phyloP scores from a whole-genome alignment of 2,329 filamentous ascomycete genomes.

The Calonectria crousiana region DNA sequence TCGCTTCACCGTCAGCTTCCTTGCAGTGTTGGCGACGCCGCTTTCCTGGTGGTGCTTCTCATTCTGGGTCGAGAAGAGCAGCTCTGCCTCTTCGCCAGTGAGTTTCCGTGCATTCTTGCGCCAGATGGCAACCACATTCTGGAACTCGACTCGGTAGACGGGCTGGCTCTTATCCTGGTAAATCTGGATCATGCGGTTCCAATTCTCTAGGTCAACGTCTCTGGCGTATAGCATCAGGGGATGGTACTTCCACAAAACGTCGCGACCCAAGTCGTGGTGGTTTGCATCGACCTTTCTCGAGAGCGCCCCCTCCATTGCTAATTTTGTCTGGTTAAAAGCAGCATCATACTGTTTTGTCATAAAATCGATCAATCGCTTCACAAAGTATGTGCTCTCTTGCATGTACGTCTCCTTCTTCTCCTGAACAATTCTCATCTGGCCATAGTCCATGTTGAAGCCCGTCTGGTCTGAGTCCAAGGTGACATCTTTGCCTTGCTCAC shows the following conservation, averaged over 20 bases:
- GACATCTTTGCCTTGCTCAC: constrained; percentile 62
- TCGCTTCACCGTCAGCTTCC: constrained; percentile 93
- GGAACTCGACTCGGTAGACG: constrained; percentile 86
- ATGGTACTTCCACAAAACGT: constrained; percentile 87
- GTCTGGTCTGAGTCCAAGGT: constrained; percentile 58
- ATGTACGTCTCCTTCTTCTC: constrained; percentile 94
- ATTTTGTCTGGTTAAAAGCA: constrained; percentile 77
- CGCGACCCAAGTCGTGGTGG: constrained; percentile 79
- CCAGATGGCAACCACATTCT: constrained; percentile 81
- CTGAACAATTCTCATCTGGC: constrained; percentile 92
- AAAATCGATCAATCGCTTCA: constrained; percentile 83
- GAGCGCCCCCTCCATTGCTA: constrained; percentile 70
- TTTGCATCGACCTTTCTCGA: constrained; percentile 76
- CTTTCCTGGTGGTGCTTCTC: constrained; percentile 92
- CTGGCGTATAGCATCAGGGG: constrained; percentile 89
- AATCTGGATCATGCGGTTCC: constrained; percentile 81
- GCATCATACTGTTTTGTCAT: constrained; percentile 85
- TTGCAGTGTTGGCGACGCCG: constrained; percentile 76
- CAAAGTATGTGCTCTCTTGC: constrained; percentile 80
- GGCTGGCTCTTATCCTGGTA: constrained; percentile 84
- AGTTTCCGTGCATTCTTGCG: constrained; percentile 82
- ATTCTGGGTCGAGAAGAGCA: constrained; percentile 86
- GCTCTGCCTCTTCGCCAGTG: constrained; percentile 81
- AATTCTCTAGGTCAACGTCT: constrained; percentile 85
- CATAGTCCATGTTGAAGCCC: constrained; percentile 78